Conservation (phyloP, 345 rosid species). For the Microcos paniculata region DNA sequence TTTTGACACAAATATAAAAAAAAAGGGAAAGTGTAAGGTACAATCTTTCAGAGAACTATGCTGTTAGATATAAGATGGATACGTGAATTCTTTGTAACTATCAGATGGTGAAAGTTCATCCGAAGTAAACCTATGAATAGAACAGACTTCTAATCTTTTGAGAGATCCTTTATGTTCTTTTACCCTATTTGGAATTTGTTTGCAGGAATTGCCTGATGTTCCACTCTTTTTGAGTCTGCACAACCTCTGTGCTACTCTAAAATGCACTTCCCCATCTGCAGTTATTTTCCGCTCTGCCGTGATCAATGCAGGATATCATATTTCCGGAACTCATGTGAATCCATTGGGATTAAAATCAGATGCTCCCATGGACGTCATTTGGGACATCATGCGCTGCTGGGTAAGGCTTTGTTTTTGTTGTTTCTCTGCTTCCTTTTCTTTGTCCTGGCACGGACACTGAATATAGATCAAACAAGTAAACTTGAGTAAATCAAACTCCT, state of each 20-base stretch:
- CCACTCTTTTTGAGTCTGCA: slow-evolving; percentile 93
- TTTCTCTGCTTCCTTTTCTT: not conserved
- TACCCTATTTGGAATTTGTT: slow-evolving; percentile 3
- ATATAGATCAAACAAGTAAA: not conserved
- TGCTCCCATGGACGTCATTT: slow-evolving; percentile 98
- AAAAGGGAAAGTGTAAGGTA: not conserved
- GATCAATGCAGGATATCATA: slow-evolving; percentile 86
- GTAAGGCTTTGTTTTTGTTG: slow-evolving; percentile 44
- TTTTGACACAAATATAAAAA: not conserved
- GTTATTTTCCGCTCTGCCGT: slow-evolving; percentile 95
- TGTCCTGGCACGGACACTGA: not conserved
- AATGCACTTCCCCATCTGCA: slow-evolving; percentile 95
- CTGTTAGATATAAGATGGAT: not conserved
- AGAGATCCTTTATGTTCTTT: not conserved
- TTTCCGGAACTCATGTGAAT: slow-evolving; percentile 92
- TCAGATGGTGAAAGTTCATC: not conserved
- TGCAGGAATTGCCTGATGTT: slow-evolving; percentile 93
- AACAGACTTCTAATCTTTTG: not conserved
- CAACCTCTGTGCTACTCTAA: slow-evolving; percentile 89
- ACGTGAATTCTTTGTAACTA: not conserved
- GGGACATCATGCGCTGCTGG: slow-evolving; percentile 99
- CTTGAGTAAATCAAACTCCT: not conserved
- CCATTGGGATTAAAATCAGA: slow-evolving; percentile 93
- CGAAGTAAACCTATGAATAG: not conserved
- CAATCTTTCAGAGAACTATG: not conserved